Evolutionary conservation across 1,284 basidiomycete genomes (phyloP), one percentile per base, ranked within the genome.

Genomic region (Naganishia albida): DNA sequence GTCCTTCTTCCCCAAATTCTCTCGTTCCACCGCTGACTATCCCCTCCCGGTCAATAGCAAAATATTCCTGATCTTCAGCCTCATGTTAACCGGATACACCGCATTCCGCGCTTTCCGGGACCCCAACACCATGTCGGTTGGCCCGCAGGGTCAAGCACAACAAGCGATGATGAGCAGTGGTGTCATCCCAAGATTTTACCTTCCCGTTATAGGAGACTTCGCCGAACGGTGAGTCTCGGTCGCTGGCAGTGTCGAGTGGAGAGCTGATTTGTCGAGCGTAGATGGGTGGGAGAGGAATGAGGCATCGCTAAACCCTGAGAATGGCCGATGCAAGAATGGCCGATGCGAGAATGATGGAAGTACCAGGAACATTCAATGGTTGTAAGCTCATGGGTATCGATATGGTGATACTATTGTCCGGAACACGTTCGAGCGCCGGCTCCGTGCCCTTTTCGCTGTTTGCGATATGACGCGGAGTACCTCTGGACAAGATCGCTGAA

Each of bases 161-260:
- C 51, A 34, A 20, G 43, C 60, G 34, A 50, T 55, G 44, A 40
- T 54, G 60, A 57, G 49, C 23, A 59, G 40, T 43, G 74, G 77
- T n/a, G 83, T 82, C 16, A 78, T 88, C 18, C 75, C 82, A 44
- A 82, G 84, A 67, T 89, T 83, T 73, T 85, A 85, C 70, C 72
- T 90, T 57, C 90, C 89, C 18, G 80, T 82, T 63, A 83, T 90
- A 48, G 90, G 89, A 7, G 80, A 82, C 57, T 74, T 88, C 25
- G 89, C 88, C n/a, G 87, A 88, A 70, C 80, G 81, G 65, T 60
- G 30, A 28, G 57, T 25, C 7, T 28, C 18, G 34, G 3, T 56
- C 20, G 30, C n/a, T 1, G 28, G 23, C 3, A 25, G 15, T 28
- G 12, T 26, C 15, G 20, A 50, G 26, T 4, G 28, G 34, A 13